phyloP scores from a whole-genome alignment of 148 eudicot genomes.

The Vaccinium macrocarpon region DNA sequence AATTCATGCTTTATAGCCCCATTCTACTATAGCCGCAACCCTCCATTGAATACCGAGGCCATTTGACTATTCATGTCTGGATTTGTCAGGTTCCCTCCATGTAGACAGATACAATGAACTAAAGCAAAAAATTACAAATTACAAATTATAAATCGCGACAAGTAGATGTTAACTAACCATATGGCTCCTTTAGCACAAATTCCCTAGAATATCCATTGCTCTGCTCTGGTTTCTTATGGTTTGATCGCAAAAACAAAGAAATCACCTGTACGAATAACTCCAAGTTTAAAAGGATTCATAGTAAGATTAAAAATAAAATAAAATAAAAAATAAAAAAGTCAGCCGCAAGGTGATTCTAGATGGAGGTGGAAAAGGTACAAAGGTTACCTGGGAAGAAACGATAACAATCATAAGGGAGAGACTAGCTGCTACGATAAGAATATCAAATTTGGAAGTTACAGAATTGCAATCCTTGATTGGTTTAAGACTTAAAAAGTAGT shows the following conservation, averaged over 20 bases:
- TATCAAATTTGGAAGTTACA: not conserved
- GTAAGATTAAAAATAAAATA: not conserved
- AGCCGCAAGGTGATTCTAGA: conserved; percentile 3
- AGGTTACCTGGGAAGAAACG: not conserved
- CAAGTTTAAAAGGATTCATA: conserved; percentile 18
- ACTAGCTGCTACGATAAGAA: not conserved
- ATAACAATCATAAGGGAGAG: not conserved
- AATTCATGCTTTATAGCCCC: not conserved
- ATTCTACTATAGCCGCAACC: not conserved
- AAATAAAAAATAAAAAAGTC: not conserved
- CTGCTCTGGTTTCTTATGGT: conserved; percentile 31
- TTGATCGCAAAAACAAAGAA: conserved; percentile 70
- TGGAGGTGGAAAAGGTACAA: conserved; percentile 5
- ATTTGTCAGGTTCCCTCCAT: conserved; percentile 2
- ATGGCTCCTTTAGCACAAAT: conserved; percentile 32
- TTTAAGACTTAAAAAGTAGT: not conserved
- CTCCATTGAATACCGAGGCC: not conserved
- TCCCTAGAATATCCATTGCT: conserved; percentile 35
- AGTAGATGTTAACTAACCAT: conserved; percentile 36
- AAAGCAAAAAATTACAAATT: not conserved
- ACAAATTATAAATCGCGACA: not conserved
- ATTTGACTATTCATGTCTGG: not conserved
- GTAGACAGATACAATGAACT: conserved; percentile 3
- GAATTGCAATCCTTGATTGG: not conserved
- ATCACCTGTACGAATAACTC: conserved; percentile 61